These are phyloP conservation scores for Fusarium aywerte DNA, from an alignment of 2,329 filamentous ascomycete genomes.

Conservation along the genomic window DNA sequence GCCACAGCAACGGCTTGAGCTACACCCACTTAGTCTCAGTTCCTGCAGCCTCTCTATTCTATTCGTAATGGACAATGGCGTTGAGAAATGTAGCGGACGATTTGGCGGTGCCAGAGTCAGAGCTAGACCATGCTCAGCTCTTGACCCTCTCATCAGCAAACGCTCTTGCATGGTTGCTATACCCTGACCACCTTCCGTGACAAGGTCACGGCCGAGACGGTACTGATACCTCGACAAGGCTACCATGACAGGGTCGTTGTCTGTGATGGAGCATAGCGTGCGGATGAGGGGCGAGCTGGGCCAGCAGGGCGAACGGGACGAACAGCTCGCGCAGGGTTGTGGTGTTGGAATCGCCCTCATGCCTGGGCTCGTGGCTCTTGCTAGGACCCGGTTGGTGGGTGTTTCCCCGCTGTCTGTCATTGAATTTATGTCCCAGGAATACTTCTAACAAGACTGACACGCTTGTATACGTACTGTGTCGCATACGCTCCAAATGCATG, in stretches of 20 bases:
- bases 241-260: constrained; percentile 39
- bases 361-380: constrained; percentile 42
- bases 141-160: constrained; percentile 30
- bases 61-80: constrained; percentile 23
- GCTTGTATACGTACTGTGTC: constrained; percentile 32
- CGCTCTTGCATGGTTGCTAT: constrained; percentile 18
- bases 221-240: constrained; percentile 43
- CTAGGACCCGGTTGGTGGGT: constrained; percentile 44
- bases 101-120: constrained; percentile 15
- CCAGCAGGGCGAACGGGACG: constrained; percentile 42
- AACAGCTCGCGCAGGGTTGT: constrained; percentile 41
- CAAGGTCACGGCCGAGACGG: constrained; percentile 46
- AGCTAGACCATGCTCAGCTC: constrained; percentile 30
- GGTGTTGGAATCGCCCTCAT: constrained; percentile 39
- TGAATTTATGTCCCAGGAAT: constrained; percentile 32
- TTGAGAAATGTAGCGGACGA: constrained; percentile 26
- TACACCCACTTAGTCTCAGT: constrained; percentile 37
- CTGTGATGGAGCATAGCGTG: constrained; percentile 36
- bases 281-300: constrained; percentile 39
- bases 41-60: constrained; percentile 37
- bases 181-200: constrained; percentile 45
- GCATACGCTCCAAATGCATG: background rate
- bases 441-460: constrained; percentile 29
- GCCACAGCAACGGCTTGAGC: constrained; percentile 39
- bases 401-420: constrained; percentile 45